Evolutionary conservation across 1,284 basidiomycete genomes (phyloP), one percentile per base, ranked within the genome.

Genomic region (Pseudozyma hubeiensis): DNA sequence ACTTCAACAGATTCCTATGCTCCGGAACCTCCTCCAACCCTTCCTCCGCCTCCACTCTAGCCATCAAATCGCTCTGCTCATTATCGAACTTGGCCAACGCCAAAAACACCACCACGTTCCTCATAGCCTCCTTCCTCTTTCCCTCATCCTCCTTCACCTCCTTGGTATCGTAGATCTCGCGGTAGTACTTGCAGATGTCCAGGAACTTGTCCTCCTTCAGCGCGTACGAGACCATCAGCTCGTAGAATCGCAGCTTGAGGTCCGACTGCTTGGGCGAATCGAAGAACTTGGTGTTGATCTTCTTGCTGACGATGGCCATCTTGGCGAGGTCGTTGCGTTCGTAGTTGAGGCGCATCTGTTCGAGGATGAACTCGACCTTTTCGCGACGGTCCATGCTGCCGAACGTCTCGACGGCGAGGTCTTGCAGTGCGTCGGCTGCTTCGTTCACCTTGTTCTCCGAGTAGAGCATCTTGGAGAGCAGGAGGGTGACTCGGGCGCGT

Each of bases 351-450:
- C 97, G 89, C 94, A 99, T 99, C 85, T 99, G 97, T 86, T 99
- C 96, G 44, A 99, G 87, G 76, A 99, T 93, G 82, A 99, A 98
- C 83, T 98, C 94, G 10, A 93, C 97, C 88, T 99, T 99, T 86
- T 99, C 97, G 79, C 93, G 87, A 71, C 95, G 90, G 77, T 97
- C 93, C 96, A 99, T 98, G 13, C 92, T 94, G 29, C 94, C 97
- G 84, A 98, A 99, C 3, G 97, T 99, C 86, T 99, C 97, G 46
- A 99, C 95, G 86, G 97, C 94, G 0, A 99, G 90, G 58, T 99
- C 97, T 53, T 92, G 92, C 69, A 99, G 88, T 6, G 74, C 70
- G 19, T 83, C 81, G 4, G 82, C 80, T 5, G 82, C 82, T 54
- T 81, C 74, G 59, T 71, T 50, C 17, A 82, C 64, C 16, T 83